A percentile compares a stretch with the other conserved stretches of the same genome.
Conservation (phyloP, 148 eudicot species). For the Silene uniflora region DNA sequence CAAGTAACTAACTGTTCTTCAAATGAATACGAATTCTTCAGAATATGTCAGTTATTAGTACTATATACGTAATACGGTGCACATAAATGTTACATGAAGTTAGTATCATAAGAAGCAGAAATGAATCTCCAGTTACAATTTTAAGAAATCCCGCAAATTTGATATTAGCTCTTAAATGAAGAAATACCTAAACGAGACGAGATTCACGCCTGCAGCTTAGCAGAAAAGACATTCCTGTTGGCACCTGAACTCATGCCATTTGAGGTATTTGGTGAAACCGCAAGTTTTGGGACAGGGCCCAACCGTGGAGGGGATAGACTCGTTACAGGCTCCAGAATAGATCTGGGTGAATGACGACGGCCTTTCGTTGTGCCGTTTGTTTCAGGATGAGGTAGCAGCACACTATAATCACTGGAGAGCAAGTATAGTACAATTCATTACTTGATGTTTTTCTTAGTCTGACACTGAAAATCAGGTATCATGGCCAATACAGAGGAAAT, state of each 20-base stretch:
- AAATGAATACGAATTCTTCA: background rate
- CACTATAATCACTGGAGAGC: constrained; percentile 36
- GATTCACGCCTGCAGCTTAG: constrained; percentile 1
- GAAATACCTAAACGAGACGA: background rate
- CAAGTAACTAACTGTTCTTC: background rate
- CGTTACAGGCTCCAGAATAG: constrained; percentile 37
- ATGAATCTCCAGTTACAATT: background rate
- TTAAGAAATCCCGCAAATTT: background rate
- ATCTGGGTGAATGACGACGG: constrained; percentile 26
- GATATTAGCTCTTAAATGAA: background rate
- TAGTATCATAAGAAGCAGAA: background rate
- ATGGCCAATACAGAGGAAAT: constrained; percentile 13
- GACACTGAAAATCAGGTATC: constrained; percentile 3
- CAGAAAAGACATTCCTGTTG: constrained; percentile 6
- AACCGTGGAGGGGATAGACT: constrained; percentile 19
- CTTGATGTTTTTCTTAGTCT: background rate
- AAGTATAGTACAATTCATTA: constrained; percentile 18
- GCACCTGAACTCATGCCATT: background rate
- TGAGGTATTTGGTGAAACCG: constrained; percentile 17
- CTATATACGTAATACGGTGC: background rate
- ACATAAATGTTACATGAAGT: background rate
- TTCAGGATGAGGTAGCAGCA: constrained; percentile 25
- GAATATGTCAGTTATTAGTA: no score
- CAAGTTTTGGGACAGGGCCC: constrained; percentile 14
- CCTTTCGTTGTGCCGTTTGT: constrained; percentile 28